phyloP scores from a whole-genome alignment of 495 filamentous ascomycete genomes.

The Talaromyces wortmannii region DNA sequence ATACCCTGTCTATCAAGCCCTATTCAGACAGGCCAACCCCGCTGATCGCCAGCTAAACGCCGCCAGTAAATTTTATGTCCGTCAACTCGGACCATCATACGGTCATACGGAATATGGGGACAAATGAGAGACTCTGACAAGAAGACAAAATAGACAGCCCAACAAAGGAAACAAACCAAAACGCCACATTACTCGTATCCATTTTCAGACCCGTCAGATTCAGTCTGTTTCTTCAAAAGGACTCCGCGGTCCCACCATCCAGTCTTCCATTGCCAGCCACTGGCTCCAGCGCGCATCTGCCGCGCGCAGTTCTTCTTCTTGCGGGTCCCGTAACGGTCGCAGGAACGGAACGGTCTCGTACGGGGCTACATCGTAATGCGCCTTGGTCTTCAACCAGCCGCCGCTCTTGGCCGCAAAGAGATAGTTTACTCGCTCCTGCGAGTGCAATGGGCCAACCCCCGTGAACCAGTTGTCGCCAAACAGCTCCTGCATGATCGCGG shows the following conservation, averaged over 20 bases:
- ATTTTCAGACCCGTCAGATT: neutral
- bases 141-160: too few relatives aligned
- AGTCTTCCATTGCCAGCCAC: slow-evolving; percentile 93
- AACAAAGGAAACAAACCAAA: slow-evolving; percentile 13
- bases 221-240: slow-evolving; percentile 21
- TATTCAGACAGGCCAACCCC: too few relatives aligned
- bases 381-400: slow-evolving; percentile 82
- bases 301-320: slow-evolving; percentile 69
- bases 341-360: slow-evolving; percentile 82
- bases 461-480: slow-evolving; percentile 80
- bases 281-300: slow-evolving; percentile 80
- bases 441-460: slow-evolving; percentile 72
- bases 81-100: too few relatives aligned
- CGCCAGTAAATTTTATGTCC: too few relatives aligned
- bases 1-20: too few relatives aligned
- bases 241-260: slow-evolving; percentile 74
- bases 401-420: slow-evolving; percentile 92
- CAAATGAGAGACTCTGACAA: neutral
- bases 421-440: slow-evolving; percentile 85
- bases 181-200: neutral
- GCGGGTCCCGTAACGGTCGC: slow-evolving; percentile 62
- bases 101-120: too few relatives aligned
- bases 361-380: slow-evolving; percentile 73
- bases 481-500: slow-evolving; percentile 71
- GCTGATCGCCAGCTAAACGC: too few relatives aligned